Evolutionary conservation across 768 basidiomycete genomes (phyloP).

Genomic region (Tylopilus felleus): DNA sequence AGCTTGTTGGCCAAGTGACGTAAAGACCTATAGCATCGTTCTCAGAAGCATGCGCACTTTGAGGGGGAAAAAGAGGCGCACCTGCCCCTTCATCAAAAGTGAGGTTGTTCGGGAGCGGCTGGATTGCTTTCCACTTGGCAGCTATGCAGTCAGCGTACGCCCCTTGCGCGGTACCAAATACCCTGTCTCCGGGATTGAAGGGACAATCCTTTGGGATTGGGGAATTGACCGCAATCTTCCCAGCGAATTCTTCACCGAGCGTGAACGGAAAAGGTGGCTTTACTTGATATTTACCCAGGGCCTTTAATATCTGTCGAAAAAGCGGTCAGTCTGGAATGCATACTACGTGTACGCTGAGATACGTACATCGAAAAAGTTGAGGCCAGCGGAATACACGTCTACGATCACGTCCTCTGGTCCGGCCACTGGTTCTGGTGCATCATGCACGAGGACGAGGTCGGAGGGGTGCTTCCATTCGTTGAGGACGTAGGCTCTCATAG

Average conservation of each 20-base stretch:
- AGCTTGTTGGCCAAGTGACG: conserved; percentile 92
- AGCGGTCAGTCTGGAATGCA: background rate
- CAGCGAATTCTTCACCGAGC: conserved; percentile 84
- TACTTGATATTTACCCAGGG: conserved; percentile 85
- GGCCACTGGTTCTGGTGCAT: conserved; percentile 56
- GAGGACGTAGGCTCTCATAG: conserved; percentile 79
- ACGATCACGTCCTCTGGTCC: conserved; percentile 59
- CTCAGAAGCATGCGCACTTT: background rate
- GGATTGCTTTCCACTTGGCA: conserved; percentile 45
- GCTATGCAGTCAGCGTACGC: conserved; percentile 75
- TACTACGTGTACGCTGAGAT: conserved; percentile 13
- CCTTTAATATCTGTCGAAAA: conserved; percentile 64
- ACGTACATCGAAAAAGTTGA: conserved; percentile 75
- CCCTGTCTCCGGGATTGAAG: conserved; percentile 78
- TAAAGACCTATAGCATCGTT: conserved; percentile 53
- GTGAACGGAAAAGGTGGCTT: conserved; percentile 85
- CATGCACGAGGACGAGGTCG: conserved; percentile 48
- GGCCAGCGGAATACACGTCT: conserved; percentile 69
- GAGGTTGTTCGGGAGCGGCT: conserved; percentile 71
- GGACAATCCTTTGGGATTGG: conserved; percentile 78
- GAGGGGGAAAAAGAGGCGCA: conserved; percentile 32
- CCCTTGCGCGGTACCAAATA: conserved; percentile 83
- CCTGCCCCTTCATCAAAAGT: conserved; percentile 85
- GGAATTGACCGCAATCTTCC: conserved; percentile 63
- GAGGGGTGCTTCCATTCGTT: conserved; percentile 67